Percentiles rank a stretch among this genome's conserved stretches.
Evolutionary conservation across 768 basidiomycete species (phyloP).

Genomic region (Kwoniella dendrophila): DNA sequence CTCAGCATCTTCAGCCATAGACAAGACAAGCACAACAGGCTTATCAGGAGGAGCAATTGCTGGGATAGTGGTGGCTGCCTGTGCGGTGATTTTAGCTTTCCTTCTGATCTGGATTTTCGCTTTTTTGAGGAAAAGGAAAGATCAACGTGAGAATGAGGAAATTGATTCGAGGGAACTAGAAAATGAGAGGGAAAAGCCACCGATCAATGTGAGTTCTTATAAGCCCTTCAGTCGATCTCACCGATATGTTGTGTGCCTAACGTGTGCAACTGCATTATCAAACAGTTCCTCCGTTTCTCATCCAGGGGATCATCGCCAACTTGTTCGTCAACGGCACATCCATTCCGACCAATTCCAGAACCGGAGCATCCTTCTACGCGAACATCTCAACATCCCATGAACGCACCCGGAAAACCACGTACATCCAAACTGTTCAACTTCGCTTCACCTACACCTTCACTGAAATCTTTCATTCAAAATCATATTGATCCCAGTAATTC

Average conservation of each 20-base stretch:
- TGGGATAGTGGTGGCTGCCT: conserved; percentile 4
- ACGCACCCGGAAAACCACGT: background rate
- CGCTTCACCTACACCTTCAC: conserved; percentile 3
- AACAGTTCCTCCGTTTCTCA: conserved; percentile 13
- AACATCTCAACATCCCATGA: conserved; percentile 1
- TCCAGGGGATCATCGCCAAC: conserved; percentile 4
- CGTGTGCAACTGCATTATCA: background rate
- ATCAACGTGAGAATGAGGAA: conserved; percentile 1
- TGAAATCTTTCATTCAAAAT: conserved; percentile 6
- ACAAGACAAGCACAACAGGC: background rate
- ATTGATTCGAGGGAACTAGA: background rate
- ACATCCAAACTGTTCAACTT: conserved; percentile 6
- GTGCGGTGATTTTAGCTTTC: background rate
- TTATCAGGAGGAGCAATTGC: conserved; percentile 12
- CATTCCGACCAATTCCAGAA: conserved; percentile 9
- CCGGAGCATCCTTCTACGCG: background rate
- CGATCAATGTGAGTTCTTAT: conserved; percentile 1
- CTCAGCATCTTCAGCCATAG: too few relatives aligned
- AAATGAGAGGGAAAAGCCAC: conserved; percentile 1
- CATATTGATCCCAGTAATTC: conserved; percentile 6
- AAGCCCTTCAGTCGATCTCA: background rate
- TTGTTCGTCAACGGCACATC: conserved; percentile 1
- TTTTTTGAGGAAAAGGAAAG: conserved; percentile 1
- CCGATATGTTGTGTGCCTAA: background rate
- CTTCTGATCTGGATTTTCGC: conserved; percentile 4